Base-by-base conservation (phyloP, 2,329 filamentous ascomycete species). In the Epichloe elymi region DNA sequence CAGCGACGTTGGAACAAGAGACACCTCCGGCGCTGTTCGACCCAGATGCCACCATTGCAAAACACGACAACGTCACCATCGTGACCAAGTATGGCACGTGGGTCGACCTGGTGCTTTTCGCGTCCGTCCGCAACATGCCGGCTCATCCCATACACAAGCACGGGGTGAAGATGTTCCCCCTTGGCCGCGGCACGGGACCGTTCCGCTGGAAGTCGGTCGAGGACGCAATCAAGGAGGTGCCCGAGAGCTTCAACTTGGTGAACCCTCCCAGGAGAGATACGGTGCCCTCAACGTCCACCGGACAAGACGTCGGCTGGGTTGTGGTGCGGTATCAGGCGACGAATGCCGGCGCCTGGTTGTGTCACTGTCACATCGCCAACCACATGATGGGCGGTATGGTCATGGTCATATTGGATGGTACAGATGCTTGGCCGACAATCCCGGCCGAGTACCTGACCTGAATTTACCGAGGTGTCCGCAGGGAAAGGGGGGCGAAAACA, bases 61-160 rank as follows among this genome's bases (percentile, higher is more conserved):
- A 38, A 8, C 52, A 63, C 8, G 65, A 70, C 52, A 74, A 79
- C 53, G 65, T 75, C 38, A 76, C 74, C 17, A 68, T 78, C 51
- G 64, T 65, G 5, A 78, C 74, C 7, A 58, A 56, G 23, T 68
- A 73, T 52, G 63, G 66, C 55, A 68, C 71, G 2, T 80, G 77
- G 77, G 66, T 81, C 8, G 78, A 82, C 57, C 58, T 80, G n/a
- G 66, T 82, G 54, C 67, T 79, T 53, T 62, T 70, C 33, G 64
- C 73, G 3, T 30, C 38, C 1, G 15, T 20, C 3, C 17, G 11
- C 8, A 65, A 74, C 6, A 74, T 79, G 57, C 77, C 67, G 0
- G 59, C 65, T 10, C 80, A 84, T 53, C 75, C 78, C 0, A 76
- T 84, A 48, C 80, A 84, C 70, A 82, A 82, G 66, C 80, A 84